phyloP scores from a whole-genome alignment of 805 yeast genomes.

The Candida methanosorbosa region DNA sequence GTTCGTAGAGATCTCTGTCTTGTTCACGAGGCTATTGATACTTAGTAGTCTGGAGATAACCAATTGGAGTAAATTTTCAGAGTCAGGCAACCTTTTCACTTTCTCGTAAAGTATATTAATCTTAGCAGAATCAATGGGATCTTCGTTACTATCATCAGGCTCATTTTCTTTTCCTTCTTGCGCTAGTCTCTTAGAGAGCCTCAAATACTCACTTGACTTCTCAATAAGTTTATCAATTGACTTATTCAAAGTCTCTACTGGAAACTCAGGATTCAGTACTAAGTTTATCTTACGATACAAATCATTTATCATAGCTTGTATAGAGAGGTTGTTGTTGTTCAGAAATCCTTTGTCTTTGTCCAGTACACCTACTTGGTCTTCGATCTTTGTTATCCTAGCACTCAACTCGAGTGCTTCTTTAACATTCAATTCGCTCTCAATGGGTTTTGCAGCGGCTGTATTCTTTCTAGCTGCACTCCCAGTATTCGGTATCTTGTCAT shows the following conservation, averaged over 20 bases:
- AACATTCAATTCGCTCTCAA: no score
- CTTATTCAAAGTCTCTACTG: conserved; percentile 7
- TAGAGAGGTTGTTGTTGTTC: no score
- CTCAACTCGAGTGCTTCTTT: conserved; percentile 5
- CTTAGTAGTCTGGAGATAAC: conserved; percentile 11
- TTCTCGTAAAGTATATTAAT: conserved; percentile 12
- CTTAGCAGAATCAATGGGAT: no score
- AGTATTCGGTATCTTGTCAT: no score
- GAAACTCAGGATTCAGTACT: conserved; percentile 9
- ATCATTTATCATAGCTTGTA: conserved; percentile 18
- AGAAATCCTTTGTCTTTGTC: no score
- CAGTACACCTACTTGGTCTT: no score
- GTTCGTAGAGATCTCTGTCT: conserved; percentile 4
- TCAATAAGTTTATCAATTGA: conserved; percentile 7
- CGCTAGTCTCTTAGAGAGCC: conserved; percentile 3
- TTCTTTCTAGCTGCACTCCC: no score
- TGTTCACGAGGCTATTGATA: conserved; percentile 7
- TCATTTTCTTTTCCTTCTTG: no score
- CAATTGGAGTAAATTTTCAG: conserved; percentile 8
- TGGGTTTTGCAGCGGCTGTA: no score
- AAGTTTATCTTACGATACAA: conserved; percentile 14
- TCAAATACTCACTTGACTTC: conserved; percentile 5
- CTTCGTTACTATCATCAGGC: no score
- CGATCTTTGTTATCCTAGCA: conserved; percentile 1
- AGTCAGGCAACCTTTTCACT: conserved; percentile 11